Percentiles rank a stretch among this genome's conserved stretches.
phyloP scores from a whole-genome alignment of 148 eudicot species.

The Chenopodium quinoa region DNA sequence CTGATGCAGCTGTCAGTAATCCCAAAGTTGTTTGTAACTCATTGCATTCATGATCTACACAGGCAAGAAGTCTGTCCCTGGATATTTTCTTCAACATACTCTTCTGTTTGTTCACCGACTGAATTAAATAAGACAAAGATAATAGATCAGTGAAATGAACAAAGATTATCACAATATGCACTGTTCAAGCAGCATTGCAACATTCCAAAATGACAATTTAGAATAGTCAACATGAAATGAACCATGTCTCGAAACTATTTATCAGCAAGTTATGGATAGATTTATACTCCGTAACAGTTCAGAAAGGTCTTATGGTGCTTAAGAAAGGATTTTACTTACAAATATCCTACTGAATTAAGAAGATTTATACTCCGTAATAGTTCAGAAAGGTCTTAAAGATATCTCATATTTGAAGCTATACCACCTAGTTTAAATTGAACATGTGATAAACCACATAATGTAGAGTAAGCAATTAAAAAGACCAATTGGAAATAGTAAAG shows the following conservation, averaged over 20 bases:
- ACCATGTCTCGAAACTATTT: neutral
- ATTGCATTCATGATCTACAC: constrained; percentile 51
- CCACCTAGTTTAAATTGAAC: neutral
- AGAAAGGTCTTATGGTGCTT: no score
- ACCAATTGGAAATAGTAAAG: neutral
- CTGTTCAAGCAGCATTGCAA: neutral
- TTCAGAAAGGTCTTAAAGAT: neutral
- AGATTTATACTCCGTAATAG: neutral
- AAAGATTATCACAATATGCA: neutral
- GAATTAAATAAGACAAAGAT: constrained; percentile 28
- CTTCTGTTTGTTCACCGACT: constrained; percentile 41
- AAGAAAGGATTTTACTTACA: neutral
- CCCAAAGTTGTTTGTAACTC: constrained; percentile 48
- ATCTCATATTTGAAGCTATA: neutral
- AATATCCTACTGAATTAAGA: neutral
- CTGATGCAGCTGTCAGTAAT: constrained; percentile 44
- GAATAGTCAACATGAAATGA: neutral
- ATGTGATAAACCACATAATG: neutral
- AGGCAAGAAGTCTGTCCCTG: constrained; percentile 49
- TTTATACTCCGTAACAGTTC: neutral
- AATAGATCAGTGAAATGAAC: neutral
- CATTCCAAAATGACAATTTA: neutral
- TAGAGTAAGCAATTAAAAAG: neutral
- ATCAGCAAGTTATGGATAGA: constrained; percentile 3
- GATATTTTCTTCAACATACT: constrained; percentile 36